Evolutionary conservation across 805 yeast species (phyloP).

Genomic region (Priceomyces melissophilus): DNA sequence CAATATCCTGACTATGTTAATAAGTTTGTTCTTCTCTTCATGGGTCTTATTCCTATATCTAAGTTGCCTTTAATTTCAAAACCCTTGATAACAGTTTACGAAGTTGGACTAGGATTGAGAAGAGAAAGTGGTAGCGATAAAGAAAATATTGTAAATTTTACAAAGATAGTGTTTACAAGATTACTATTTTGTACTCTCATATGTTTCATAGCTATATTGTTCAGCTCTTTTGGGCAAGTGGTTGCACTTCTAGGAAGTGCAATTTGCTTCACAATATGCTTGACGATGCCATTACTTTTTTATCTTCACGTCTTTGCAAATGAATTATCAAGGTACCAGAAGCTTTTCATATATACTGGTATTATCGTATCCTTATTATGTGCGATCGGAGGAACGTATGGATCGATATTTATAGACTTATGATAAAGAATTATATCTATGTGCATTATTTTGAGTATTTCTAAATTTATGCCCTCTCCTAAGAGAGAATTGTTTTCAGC

Average conservation of each 20-base stretch:
- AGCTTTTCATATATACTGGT: constrained; percentile 14
- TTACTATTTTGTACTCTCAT: constrained; percentile 20
- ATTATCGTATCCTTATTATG: constrained; percentile 15
- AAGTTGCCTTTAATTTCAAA: constrained; percentile 37
- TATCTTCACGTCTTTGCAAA: constrained; percentile 22
- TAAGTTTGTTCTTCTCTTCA: constrained; percentile 25
- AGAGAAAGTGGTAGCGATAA: neutral
- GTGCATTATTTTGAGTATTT: neutral
- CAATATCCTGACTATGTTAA: constrained; percentile 65
- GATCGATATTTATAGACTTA: constrained; percentile 14
- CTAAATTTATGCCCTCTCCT: neutral
- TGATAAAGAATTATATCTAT: neutral
- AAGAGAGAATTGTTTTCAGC: neutral
- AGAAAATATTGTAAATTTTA: neutral
- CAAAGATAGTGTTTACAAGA: constrained; percentile 15
- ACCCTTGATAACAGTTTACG: constrained; percentile 39
- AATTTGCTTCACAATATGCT: constrained; percentile 39
- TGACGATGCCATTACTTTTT: constrained; percentile 38
- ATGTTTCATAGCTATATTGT: constrained; percentile 23
- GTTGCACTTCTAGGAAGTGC: constrained; percentile 42
- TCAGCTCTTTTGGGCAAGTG: constrained; percentile 38
- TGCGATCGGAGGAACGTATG: constrained; percentile 27
- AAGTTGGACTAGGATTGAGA: constrained; percentile 18
- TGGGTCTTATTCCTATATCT: constrained; percentile 39
- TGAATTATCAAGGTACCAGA: constrained; percentile 14